A percentile compares a stretch with the other conserved stretches of the same genome.
Evolutionary conservation across 495 filamentous ascomycete species (phyloP).

Genomic region (Rhypophila decipiens): DNA sequence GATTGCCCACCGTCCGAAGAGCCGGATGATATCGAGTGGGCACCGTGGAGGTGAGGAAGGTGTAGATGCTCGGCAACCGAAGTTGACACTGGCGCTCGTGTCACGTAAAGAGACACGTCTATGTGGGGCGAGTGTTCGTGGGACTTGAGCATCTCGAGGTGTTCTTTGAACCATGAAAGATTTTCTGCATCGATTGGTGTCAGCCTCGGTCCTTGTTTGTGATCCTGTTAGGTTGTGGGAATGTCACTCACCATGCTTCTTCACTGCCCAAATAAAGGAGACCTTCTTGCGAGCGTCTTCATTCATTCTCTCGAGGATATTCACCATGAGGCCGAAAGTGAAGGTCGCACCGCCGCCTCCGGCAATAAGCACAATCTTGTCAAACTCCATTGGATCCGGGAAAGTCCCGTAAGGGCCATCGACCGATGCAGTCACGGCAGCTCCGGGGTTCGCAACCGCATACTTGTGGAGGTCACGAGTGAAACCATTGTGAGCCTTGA

Average conservation of each 20-base stretch:
- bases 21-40: constrained; percentile 10
- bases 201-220: background rate
- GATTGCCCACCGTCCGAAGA: constrained; percentile 13
- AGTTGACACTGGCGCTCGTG: constrained; percentile 18
- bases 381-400: constrained; percentile 49
- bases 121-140: constrained; percentile 39
- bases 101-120: constrained; percentile 42
- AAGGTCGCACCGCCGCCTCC: constrained; percentile 56
- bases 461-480: constrained; percentile 47
- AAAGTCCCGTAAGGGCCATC: constrained; percentile 56
- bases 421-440: constrained; percentile 41
- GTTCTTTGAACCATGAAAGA: constrained; percentile 46
- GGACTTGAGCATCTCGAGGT: constrained; percentile 36
- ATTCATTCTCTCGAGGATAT: constrained; percentile 39
- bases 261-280: constrained; percentile 50
- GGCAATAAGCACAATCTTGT: constrained; percentile 52
- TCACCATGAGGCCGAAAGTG: constrained; percentile 47
- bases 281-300: constrained; percentile 39
- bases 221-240: background rate
- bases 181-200: constrained; percentile 11
- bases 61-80: constrained; percentile 1
- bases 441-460: constrained; percentile 43
- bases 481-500: constrained; percentile 51
- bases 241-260: constrained; percentile 37
- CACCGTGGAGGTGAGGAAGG: background rate